Evolutionary conservation across 2,329 filamentous ascomycete species (phyloP).

Genomic region (Xylariales sp.): DNA sequence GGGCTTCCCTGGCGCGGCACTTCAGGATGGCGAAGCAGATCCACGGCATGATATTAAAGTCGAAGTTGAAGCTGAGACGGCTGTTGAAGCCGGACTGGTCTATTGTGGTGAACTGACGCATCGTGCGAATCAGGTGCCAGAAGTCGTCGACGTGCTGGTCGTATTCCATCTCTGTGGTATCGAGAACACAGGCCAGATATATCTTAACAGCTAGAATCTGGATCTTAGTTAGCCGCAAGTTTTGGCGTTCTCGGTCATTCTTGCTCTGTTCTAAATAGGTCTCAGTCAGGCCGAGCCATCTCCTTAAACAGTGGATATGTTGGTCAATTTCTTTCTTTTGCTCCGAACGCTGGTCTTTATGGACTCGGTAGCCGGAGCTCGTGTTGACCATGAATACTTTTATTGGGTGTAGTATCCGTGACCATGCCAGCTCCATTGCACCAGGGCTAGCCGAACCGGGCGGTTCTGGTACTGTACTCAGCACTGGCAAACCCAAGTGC

Average conservation of each 20-base stretch:
- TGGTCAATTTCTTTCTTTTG: background rate
- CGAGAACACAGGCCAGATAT: background rate
- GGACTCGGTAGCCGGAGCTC: background rate
- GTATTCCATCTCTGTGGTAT: background rate
- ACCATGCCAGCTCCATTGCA: background rate
- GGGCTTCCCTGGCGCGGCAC: background rate
- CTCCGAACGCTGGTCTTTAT: background rate
- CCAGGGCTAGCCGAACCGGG: background rate
- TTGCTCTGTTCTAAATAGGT: background rate
- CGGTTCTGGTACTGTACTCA: too few species aligned
- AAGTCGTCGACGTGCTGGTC: background rate
- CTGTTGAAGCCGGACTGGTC: background rate
- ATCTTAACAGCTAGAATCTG: background rate
- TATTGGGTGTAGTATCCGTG: background rate
- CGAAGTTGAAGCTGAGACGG: background rate
- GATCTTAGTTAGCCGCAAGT: background rate
- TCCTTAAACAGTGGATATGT: too few species aligned
- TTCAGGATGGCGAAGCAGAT: background rate
- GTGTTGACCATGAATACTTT: background rate
- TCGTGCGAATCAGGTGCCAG: background rate
- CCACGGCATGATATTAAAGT: background rate
- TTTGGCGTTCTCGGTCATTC: background rate
- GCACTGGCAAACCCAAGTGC: background rate
- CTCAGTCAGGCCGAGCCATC: background rate
- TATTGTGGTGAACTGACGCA: background rate